phyloP scores from a whole-genome alignment of 305 asterid species.

The Striga hermonthica region DNA sequence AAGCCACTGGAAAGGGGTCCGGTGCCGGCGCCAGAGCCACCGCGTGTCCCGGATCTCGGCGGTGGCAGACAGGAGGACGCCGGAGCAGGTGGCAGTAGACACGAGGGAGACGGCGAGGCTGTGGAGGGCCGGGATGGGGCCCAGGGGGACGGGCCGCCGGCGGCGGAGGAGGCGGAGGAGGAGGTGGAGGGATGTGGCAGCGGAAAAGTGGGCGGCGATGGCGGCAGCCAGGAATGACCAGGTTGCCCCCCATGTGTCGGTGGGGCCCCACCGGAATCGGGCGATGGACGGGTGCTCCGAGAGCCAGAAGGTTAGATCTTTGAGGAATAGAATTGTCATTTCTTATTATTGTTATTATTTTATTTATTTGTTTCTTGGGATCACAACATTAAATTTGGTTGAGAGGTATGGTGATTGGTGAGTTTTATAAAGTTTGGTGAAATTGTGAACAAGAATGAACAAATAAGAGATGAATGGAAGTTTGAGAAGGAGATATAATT shows the following conservation, averaged over 20 bases:
- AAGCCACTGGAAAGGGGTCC: constrained; percentile 76
- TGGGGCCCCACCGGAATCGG: constrained; percentile 77
- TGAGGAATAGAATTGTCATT: neutral
- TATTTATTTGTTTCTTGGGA: no score
- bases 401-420: no score
- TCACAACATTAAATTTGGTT: no score
- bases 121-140: constrained; percentile 84
- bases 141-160: constrained; percentile 50
- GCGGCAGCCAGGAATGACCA: constrained; percentile 81
- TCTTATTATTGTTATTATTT: neutral
- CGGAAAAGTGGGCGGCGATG: constrained; percentile 50
- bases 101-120: constrained; percentile 69
- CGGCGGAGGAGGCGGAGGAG: constrained; percentile 45
- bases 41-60: constrained; percentile 89
- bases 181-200: constrained; percentile 52
- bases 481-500: no score
- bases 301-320: constrained; percentile 26
- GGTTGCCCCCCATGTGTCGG: constrained; percentile 79
- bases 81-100: constrained; percentile 68
- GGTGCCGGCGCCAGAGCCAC: constrained; percentile 78
- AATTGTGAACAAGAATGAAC: no score
- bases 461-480: no score
- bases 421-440: no score
- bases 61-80: constrained; percentile 65
- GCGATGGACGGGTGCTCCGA: constrained; percentile 81